These are phyloP conservation scores for Parmelia sp. DNA, from an alignment of 495 filamentous ascomycete species.

Conservation along the genomic window DNA sequence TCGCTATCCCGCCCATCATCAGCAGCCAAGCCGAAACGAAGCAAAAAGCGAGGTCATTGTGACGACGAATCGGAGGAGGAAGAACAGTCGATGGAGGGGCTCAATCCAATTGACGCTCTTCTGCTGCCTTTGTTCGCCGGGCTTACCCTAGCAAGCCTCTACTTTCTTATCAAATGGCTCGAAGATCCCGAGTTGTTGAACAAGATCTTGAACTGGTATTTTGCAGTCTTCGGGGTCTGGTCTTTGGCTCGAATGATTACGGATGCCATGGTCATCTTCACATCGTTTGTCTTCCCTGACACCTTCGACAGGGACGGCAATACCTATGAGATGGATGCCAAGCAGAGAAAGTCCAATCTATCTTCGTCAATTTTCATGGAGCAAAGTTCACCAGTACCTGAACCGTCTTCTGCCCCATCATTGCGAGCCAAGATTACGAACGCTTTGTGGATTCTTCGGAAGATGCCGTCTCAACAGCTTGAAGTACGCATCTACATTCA, in stretches of 20 bases:
- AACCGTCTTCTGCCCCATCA: constrained; percentile 37
- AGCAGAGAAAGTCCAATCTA: constrained; percentile 13
- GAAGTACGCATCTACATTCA: constrained; percentile 42
- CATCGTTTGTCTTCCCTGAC: constrained; percentile 67
- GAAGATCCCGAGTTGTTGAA: constrained; percentile 76
- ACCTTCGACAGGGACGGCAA: constrained; percentile 36
- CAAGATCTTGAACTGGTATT: constrained; percentile 78
- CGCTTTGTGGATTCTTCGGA: constrained; percentile 45
- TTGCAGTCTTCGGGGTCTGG: constrained; percentile 70
- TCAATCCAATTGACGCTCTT: constrained; percentile 75
- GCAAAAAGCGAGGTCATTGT: constrained; percentile 35
- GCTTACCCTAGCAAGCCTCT: constrained; percentile 64
- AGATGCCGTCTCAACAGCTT: constrained; percentile 42
- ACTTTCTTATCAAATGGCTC: constrained; percentile 84
- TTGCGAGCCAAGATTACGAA: constrained; percentile 32
- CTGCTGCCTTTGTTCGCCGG: constrained; percentile 82
- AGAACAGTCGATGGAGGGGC: constrained; percentile 61
- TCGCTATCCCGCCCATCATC: constrained; percentile 73
- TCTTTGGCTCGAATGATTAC: constrained; percentile 62
- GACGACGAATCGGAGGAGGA: constrained; percentile 49
- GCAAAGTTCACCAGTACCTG: constrained; percentile 48
- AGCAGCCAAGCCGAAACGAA: constrained; percentile 58
- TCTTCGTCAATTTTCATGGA: neutral
- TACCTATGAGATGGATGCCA: constrained; percentile 34
- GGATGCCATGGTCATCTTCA: constrained; percentile 57